phyloP scores from a whole-genome alignment of 2,329 filamentous ascomycete species.

The Ascochyta rabiei region DNA sequence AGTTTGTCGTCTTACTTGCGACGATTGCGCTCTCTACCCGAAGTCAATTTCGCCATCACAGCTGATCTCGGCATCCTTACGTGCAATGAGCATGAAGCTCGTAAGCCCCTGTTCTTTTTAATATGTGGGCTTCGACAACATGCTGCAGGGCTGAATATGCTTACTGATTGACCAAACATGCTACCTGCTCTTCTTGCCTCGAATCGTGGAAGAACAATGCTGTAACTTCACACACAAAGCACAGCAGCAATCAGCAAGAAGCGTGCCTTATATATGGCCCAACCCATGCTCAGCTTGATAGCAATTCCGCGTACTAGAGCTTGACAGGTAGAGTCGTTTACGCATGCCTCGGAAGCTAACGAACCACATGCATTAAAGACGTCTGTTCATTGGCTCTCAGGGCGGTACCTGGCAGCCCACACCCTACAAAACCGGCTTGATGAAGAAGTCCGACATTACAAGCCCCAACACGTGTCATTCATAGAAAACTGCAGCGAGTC shows the following conservation, averaged over 20 bases:
- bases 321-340: constrained; percentile 11
- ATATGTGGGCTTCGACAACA: not conserved
- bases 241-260: constrained; percentile 11
- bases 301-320: constrained; percentile 14
- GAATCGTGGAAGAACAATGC: not conserved
- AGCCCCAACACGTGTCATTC: constrained; percentile 10
- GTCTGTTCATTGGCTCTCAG: constrained; percentile 17
- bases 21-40: constrained; percentile 20
- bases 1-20: constrained; percentile 15
- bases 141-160: not conserved
- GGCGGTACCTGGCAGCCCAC: not conserved
- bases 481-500: not conserved
- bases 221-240: constrained; percentile 1
- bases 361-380: constrained; percentile 20
- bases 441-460: not conserved
- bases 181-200: not conserved
- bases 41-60: constrained; percentile 5
- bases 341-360: constrained; percentile 12
- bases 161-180: constrained; percentile 25
- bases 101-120: constrained; percentile 20
- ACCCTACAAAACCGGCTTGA: not conserved
- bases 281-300: constrained; percentile 4
- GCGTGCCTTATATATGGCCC: constrained; percentile 18
- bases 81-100: constrained; percentile 28
- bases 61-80: constrained; percentile 8